Conservation (phyloP, 169 alveolate genomes). For the Fabrea salina region DNA sequence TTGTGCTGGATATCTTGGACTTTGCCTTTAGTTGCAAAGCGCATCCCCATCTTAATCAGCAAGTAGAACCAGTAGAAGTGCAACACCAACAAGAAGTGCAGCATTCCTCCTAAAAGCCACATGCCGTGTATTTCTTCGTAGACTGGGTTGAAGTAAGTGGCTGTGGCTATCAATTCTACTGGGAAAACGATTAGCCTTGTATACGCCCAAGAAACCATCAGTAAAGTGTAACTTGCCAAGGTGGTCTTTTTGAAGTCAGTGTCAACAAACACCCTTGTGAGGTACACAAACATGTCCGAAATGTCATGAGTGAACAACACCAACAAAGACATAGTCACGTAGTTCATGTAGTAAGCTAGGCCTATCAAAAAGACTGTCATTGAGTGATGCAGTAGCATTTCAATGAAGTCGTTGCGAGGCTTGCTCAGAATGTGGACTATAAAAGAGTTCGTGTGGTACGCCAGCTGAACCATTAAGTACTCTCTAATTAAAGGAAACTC, state of each 20-base stretch:
- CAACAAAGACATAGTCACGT: background rate
- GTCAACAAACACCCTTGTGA: conserved; percentile 3
- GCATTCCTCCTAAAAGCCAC: conserved; percentile 20
- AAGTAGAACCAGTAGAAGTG: conserved; percentile 13
- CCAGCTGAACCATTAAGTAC: conserved; percentile 11
- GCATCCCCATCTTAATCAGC: background rate
- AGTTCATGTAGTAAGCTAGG: conserved; percentile 17
- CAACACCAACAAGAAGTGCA: background rate
- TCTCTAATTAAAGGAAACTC: background rate
- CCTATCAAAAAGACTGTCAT: background rate
- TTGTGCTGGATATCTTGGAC: background rate
- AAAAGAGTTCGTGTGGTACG: background rate
- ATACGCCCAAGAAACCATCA: conserved; percentile 1
- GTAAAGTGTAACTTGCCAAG: background rate
- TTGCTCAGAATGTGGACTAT: background rate
- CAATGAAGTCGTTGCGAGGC: conserved; percentile 10
- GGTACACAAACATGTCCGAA: background rate
- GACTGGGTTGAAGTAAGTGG: background rate
- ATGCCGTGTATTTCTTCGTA: conserved; percentile 1
- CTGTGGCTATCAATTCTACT: background rate
- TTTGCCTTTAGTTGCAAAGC: background rate
- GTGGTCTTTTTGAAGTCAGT: background rate
- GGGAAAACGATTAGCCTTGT: background rate
- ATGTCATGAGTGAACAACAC: background rate
- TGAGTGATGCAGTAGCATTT: conserved; percentile 1